Evolutionary conservation across 1,284 basidiomycete genomes (phyloP), one percentile per base, ranked within the genome.

Genomic region (Malassezia brasiliensis): DNA sequence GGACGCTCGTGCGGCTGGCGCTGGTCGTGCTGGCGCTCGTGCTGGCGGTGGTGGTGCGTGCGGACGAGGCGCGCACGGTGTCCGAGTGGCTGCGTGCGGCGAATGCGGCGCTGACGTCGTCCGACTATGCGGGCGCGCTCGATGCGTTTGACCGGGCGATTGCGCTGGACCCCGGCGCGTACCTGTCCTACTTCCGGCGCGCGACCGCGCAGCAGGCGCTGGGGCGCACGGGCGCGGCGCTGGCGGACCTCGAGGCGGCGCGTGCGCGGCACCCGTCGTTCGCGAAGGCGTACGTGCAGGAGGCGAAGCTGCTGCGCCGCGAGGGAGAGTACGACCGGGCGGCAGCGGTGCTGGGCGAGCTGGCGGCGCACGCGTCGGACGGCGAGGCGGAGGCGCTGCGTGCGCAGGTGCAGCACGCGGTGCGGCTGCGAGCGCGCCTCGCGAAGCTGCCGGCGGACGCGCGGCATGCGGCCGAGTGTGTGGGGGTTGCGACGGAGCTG

Each of bases 121-220:
- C 64, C 10, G 59, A 64, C 42, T 68, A 69, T 38, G 59, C 59
- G 6, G 63, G 65, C 17, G 68, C 68, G 11, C 57, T 71, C 22
- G 58, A 63, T 4, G 55, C 65, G n/a, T 71, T 66, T 53, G 64
- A 71, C 40, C 42, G 53, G 5, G 68, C 68, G 1, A 53, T 71
- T 25, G 58, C 56, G 42, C 58, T 59, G 15, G 67, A 71, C 52
- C 67, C 68, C 1, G 41, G 49, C 11, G 52, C 63, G n/a, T 72
- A 63, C 52, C 64, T 73, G 22, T 62, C 66, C 20, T 72, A 72
- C 64, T 74, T 68, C 54, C 60, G 70, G 5, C 60, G 72, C 20
- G 65, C 70, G 4, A 74, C 72, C 10, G 72, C 72, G 17, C 62
- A 64, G 40, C 69, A 73, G 36, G 69, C 70, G 15, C 61, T 72